Percentiles rank a stretch among this genome's conserved stretches.
phyloP scores from a whole-genome alignment of 225 moss, liverwort and hornwort genomes.

The Marchantia paleacea region DNA sequence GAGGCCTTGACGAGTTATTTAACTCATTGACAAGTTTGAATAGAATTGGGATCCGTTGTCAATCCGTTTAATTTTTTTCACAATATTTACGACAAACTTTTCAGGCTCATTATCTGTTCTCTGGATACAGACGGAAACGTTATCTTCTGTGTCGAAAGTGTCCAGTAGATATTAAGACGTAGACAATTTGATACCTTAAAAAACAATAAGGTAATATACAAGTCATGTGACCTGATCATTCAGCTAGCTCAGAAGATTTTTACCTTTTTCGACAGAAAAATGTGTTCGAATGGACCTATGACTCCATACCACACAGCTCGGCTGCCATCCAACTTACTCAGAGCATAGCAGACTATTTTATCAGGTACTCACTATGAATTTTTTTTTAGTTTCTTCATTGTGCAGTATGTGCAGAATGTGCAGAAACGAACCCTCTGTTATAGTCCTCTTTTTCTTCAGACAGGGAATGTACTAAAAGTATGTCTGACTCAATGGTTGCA shows the following conservation, averaged over 20 bases:
- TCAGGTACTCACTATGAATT: slow-evolving; percentile 43
- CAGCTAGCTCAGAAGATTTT: background rate
- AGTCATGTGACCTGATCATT: background rate
- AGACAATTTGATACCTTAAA: no score
- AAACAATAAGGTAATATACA: no score
- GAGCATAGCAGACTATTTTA: slow-evolving; percentile 64
- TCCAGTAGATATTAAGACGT: no score
- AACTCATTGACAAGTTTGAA: no score
- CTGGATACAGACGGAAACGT: no score
- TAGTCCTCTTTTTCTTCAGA: background rate
- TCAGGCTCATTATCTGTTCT: no score
- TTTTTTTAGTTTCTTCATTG: background rate
- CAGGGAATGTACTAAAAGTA: background rate
- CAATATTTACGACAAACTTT: no score
- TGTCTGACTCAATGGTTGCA: slow-evolving; percentile 28
- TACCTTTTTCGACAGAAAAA: slow-evolving; percentile 59
- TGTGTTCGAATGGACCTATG: slow-evolving; percentile 77
- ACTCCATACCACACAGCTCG: slow-evolving; percentile 65
- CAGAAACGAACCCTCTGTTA: background rate
- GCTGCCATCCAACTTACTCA: slow-evolving; percentile 67
- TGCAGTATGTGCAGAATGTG: background rate
- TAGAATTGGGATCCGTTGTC: no score
- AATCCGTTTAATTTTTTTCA: no score
- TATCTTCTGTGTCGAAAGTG: no score
- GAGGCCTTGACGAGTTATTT: no score